These are phyloP conservation scores for Malus fusca DNA, from an alignment of 306 rosid genomes.

Conservation along the genomic window DNA sequence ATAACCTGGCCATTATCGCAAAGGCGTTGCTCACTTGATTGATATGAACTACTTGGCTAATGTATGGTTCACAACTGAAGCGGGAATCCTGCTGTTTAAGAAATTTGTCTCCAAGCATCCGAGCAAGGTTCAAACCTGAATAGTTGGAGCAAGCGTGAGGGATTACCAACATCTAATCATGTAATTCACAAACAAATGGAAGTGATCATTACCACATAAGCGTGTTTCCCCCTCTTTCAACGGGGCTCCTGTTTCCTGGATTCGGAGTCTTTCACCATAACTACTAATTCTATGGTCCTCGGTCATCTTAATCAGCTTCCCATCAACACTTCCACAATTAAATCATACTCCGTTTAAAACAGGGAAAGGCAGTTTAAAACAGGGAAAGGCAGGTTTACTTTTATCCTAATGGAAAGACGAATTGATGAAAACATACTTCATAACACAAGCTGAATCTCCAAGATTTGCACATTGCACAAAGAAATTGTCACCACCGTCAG, in stretches of 20 bases:
- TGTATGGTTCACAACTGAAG: conserved; percentile 83
- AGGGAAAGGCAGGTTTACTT: background rate
- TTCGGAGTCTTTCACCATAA: conserved; percentile 63
- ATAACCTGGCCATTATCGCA: conserved; percentile 86
- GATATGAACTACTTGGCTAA: conserved; percentile 66
- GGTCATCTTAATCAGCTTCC: conserved; percentile 68
- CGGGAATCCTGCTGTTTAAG: conserved; percentile 92
- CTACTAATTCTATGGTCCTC: conserved; percentile 80
- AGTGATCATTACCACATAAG: conserved; percentile 52
- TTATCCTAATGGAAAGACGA: conserved; percentile 13
- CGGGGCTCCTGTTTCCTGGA: conserved; percentile 73
- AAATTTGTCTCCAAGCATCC: conserved; percentile 98
- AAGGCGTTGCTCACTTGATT: conserved; percentile 50
- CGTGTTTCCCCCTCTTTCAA: conserved; percentile 88
- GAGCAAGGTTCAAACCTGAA: conserved; percentile 87
- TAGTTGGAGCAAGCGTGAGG: conserved; percentile 23
- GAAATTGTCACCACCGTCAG: conserved; percentile 46
- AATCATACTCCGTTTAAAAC: conserved; percentile 1
- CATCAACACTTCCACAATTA: conserved; percentile 58
- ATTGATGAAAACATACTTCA: conserved; percentile 49
- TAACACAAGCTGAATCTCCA: conserved; percentile 83
- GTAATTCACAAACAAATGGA: background rate
- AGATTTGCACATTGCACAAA: conserved; percentile 95
- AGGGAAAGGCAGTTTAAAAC: background rate
- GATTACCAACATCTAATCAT: conserved; percentile 8